Base-by-base conservation (phyloP, 345 rosid genomes). In the Rubroshorea leprosula region DNA sequence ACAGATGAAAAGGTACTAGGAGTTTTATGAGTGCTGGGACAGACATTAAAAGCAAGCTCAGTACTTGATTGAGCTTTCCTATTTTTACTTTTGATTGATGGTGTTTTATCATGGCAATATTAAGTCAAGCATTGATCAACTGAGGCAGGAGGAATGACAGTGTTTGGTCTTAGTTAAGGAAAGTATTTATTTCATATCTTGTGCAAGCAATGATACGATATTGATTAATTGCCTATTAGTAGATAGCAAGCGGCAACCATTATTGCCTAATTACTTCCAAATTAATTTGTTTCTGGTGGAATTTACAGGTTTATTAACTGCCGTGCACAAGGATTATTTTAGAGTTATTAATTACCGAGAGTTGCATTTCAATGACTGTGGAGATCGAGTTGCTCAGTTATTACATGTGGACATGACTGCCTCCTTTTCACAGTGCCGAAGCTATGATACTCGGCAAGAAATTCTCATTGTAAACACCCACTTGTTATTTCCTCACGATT, bases 391-490 rank as follows among this genome's bases (percentile, higher is more conserved):
- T 48, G 91, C 91, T 6, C 95, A 84, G 62, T 60, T 87, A 59
- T 66, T 87, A 18, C 95, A 87, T 41, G 89, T 87, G 39, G 81
- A 78, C 72, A 68, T 78, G 49, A 69, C 62, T 29, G 52, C 71
- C 55, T 84, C 89, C 49, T 57, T 68, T 60, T 72, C 79, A 24
- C 76, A 74, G 54, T 55, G 58, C 25, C 61, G 25, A 29, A 72
- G 58, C 46, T 49, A 52, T 7, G 79, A 77, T 61, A 60, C 76
- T 48, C 66, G 62, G 46, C 85, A 80, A 67, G 67, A 83, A 65
- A 72, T 81, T 60, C 84, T 93, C 64, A 83, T 93, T 41, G 97
- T 93, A 13, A 93, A 93, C 60, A 89, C 99, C 51, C 99, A 93
- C 70, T 77, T 93, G 76, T 60, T 93, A 41, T 93, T 93, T 68